Evolutionary conservation across 1,284 basidiomycete genomes (phyloP), one percentile per base, ranked within the genome.

Genomic region (Malassezia restricta): DNA sequence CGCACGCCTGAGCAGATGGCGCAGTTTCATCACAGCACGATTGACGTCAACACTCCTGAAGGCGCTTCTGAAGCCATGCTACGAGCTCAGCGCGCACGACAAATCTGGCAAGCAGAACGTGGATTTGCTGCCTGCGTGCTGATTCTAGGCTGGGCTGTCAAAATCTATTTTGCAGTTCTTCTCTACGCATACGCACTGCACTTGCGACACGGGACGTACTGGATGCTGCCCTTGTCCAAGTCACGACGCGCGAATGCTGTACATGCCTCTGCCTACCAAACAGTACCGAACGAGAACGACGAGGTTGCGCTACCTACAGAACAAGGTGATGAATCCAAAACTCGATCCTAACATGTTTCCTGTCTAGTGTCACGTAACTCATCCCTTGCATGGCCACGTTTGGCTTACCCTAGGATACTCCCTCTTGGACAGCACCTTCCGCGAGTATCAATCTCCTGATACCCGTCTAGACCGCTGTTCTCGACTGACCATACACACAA

Each of bases 151-250:
- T 98, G 90, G 87, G 59, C 89, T 14, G 76, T 83, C 66, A 98
- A 98, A 82, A 78, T 94, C 60, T 98, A 95, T 77, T 91, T 96
- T 75, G 85, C 86, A 35, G 76, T 87, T 30, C 76, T 92, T 35
- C 77, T 98, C 32, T 98, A 96, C 75, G 95, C 92, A 8, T 96
- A 88, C 74, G 90, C 91, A 3, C 78, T 83, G 1, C 92, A 96
- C 74, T 82, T 98, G 42, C 85, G 91, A 35, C 85, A 85, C 66
- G 87, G 87, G 43, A 86, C 88, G 11, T 96, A 94, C 73, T 84
- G 86, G 64, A 78, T 83, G 14, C 81, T 95, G 40, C 85, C 87
- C 3, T 78, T 79, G 17, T 77, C 77, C 28, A 74, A 71, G 46
- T 55, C 53, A 39, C 47, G 47, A 28, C 31, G 43, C 8, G 53